Evolutionary conservation across 306 rosid genomes (phyloP), one percentile per base, ranked within the genome.

Genomic region (Astragalus glycyphyllos): DNA sequence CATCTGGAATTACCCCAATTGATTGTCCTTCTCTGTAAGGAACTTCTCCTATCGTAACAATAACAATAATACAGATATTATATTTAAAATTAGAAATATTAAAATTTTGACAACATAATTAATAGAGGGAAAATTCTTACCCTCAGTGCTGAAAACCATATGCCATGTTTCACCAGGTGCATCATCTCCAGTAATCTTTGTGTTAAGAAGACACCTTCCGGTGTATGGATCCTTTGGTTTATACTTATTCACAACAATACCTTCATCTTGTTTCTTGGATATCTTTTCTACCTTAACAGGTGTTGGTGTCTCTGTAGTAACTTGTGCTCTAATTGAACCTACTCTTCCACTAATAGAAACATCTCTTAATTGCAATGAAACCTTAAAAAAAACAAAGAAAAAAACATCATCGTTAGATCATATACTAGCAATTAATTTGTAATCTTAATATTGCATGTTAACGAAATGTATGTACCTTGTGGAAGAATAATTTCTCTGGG

Each of bases 131-230:
- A 47, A 40, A 47, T 32, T 29, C 75, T 46, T 69, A 95, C 97
- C 99, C 50, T 95, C 99, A 8, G 99, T 95, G 85, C 71, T 87
- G 91, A 95, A 95, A 58, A 95, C 97, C 97, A 95, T 95, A 81
- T 95, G 99, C 96, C 97, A 91, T 3, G 99, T 95, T 76, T 95
- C 99, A 12, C 99, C 99, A 7, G 99, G 99, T 46, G 99, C 99
- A 73, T 95, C 99, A 71, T 95, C 99, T 15, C 87, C 97, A 11
- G 99, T 95, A 84, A 95, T 95, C 89, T 87, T 95, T 12, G 99
- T 91, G 87, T 95, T 95, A 74, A 95, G 91, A 40, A 95, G 87
- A 79, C 88, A 83, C 50, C 87, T 85, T 0, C 96, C 92, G 44
- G 3, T 40, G 90, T 95, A 95, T 4, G 99, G 99, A 0, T 42